Evolutionary conservation across 2,329 filamentous ascomycete genomes (phyloP), one percentile per base, ranked within the genome.

Genomic region (Thelonectria blattea): DNA sequence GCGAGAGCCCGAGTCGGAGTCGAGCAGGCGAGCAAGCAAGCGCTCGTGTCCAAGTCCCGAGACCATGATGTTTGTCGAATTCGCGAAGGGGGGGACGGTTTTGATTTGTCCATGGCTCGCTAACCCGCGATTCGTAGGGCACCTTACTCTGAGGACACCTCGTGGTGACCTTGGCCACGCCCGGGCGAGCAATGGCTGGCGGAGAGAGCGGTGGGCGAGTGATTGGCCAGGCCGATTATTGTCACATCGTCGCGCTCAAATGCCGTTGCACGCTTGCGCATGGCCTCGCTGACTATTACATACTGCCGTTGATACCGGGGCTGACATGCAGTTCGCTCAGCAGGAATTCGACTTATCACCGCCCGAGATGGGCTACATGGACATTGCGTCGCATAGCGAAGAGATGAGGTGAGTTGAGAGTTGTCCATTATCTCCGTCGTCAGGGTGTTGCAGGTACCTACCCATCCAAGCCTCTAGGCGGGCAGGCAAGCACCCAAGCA

Each of bases 331-430:
- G 52, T 64, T 63, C 58, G 63, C 73, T 65, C 68, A 79, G 73
- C 78, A 85, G 81, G 83, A 84, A 72, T 85, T 83, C 76, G 80
- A 83, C 75, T 78, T 81, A 73, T 81, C 83, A 74, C 78, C 82
- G 74, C 75, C 72, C 69, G 81, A 80, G 73, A 76, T 85, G 72
- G 82, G 84, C 68, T 85, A 84, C 71, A 78, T 85, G 71, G 81
- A 83, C 55, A 78, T 85, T 68, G 79, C 78, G 56, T 74, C 79
- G 52, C 77, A 80, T 68, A 72, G 77, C 32, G 74, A 72, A 80
- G 83, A 85, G 72, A 83, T 85, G 77, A 83, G 83, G 83, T 85
- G 74, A 73, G 83, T 82, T 47, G 48, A 42, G 42, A 42, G 39
- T 48, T 58, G 58, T 30, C 27, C 58, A 27, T 57, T 58, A 65